These are phyloP conservation scores for Rostrohypoxylon terebratum DNA, from an alignment of 495 filamentous ascomycete species.

Conservation along the genomic window DNA sequence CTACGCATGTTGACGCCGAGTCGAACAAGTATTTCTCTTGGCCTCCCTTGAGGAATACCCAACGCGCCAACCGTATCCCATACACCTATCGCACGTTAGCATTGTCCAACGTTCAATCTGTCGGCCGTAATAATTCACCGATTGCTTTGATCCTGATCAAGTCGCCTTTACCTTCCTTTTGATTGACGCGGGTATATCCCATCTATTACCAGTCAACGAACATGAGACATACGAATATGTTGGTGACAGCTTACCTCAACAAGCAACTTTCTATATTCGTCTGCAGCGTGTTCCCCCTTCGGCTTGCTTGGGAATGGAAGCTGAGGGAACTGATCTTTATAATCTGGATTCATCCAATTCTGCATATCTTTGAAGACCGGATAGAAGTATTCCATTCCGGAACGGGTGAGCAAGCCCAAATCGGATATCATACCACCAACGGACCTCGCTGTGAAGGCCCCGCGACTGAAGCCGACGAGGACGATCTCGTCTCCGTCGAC, in stretches of 20 bases:
- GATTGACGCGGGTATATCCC: constrained; percentile 53
- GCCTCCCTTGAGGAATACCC: constrained; percentile 60
- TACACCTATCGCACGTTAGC: constrained; percentile 52
- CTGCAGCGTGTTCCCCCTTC: constrained; percentile 52
- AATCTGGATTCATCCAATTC: constrained; percentile 64
- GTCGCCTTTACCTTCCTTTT: constrained; percentile 48
- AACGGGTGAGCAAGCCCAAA: constrained; percentile 71
- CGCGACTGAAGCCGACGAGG: constrained; percentile 77
- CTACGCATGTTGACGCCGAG: constrained; percentile 59
- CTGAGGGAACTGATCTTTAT: constrained; percentile 66
- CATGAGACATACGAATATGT: constrained; percentile 51
- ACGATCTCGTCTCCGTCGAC: constrained; percentile 75
- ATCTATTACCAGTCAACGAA: constrained; percentile 41
- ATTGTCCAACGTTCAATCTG: neutral
- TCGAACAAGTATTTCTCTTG: constrained; percentile 33
- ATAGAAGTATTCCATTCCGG: constrained; percentile 72
- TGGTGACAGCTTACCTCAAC: constrained; percentile 41
- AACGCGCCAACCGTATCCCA: constrained; percentile 73
- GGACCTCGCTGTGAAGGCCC: constrained; percentile 76
- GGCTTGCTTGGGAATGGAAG: constrained; percentile 70
- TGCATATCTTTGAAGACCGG: constrained; percentile 74
- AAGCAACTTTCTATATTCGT: constrained; percentile 51
- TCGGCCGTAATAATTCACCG: constrained; percentile 37
- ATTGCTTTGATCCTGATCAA: constrained; percentile 63
- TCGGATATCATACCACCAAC: constrained; percentile 71